These are phyloP conservation scores for Ophiostoma montium DNA, from an alignment of 2,329 filamentous ascomycete genomes.

Conservation along the genomic window DNA sequence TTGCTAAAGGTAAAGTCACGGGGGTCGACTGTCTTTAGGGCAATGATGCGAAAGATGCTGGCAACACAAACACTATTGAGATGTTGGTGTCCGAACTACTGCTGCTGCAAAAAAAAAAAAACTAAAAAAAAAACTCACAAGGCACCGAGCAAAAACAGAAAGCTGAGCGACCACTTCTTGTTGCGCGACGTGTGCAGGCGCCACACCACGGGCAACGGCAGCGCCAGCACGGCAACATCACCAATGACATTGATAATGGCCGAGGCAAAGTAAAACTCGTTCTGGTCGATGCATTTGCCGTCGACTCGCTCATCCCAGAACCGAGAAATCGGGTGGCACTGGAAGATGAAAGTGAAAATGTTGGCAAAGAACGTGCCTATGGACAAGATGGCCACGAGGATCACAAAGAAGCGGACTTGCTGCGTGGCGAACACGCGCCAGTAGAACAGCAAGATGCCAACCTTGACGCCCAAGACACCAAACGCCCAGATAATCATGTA, in stretches of 20 bases:
- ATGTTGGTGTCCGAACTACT: neutral
- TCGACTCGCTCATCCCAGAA: slow-evolving; percentile 8
- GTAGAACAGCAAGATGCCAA: slow-evolving; percentile 12
- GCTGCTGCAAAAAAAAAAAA: neutral
- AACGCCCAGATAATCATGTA: slow-evolving; percentile 11
- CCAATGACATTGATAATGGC: slow-evolving; percentile 11
- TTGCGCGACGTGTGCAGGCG: slow-evolving; percentile 17
- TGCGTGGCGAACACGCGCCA: slow-evolving; percentile 10
- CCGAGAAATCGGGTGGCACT: slow-evolving; percentile 7
- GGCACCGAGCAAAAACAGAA: slow-evolving; percentile 20
- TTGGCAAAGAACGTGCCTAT: slow-evolving; percentile 4
- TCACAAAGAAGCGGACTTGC: slow-evolving; percentile 4
- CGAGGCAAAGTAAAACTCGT: slow-evolving; percentile 9
- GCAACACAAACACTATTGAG: slow-evolving; percentile 8
- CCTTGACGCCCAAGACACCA: slow-evolving; percentile 10
- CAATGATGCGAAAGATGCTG: slow-evolving; percentile 13
- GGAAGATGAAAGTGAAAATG: slow-evolving; percentile 9
- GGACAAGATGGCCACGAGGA: slow-evolving; percentile 4
- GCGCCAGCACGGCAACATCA: slow-evolving; percentile 18
- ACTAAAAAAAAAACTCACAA: neutral
- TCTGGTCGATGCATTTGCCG: slow-evolving; percentile 9
- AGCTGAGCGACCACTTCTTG: slow-evolving; percentile 19
- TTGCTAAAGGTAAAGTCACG: slow-evolving; percentile 12
- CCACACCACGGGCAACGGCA: slow-evolving; percentile 21
- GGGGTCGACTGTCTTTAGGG: slow-evolving; percentile 9